Evolutionary conservation across 768 basidiomycete genomes (phyloP).

Genomic region (Phaeotremella fagi): DNA sequence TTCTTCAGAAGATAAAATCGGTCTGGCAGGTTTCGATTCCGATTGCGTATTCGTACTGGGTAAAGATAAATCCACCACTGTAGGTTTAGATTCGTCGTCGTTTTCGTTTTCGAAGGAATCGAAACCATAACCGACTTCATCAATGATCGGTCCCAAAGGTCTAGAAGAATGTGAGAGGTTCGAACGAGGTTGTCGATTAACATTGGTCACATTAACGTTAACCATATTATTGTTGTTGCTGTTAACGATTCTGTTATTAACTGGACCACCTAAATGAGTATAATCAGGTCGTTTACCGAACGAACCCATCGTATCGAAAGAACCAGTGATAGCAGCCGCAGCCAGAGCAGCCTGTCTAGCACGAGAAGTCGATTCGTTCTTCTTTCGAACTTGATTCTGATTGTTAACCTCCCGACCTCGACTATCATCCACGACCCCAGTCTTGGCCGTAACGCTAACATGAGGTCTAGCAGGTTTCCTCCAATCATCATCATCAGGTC

Average conservation of each 20-base stretch:
- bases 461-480: conserved; percentile 7
- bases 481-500: conserved; percentile 43
- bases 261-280: not conserved
- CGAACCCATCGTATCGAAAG: conserved; percentile 33
- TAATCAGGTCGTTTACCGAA: conserved; percentile 25
- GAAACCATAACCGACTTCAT: not conserved
- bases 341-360: conserved; percentile 35
- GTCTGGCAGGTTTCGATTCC: not conserved
- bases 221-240: conserved; percentile 1
- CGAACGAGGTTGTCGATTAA: not conserved
- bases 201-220: conserved; percentile 3
- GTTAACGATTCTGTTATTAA: not conserved
- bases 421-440: not conserved
- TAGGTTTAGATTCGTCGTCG: not conserved
- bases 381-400: conserved; percentile 1
- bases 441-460: not conserved
- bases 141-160: not conserved
- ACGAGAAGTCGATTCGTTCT: conserved; percentile 16
- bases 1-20: not conserved
- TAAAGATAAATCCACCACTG: not conserved
- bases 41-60: not conserved
- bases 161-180: not conserved
- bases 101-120: not conserved
- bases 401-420: conserved; percentile 6
- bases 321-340: conserved; percentile 34